Evolutionary conservation across 768 basidiomycete genomes (phyloP), one percentile per base, ranked within the genome.

Genomic region (Mycena rosella): DNA sequence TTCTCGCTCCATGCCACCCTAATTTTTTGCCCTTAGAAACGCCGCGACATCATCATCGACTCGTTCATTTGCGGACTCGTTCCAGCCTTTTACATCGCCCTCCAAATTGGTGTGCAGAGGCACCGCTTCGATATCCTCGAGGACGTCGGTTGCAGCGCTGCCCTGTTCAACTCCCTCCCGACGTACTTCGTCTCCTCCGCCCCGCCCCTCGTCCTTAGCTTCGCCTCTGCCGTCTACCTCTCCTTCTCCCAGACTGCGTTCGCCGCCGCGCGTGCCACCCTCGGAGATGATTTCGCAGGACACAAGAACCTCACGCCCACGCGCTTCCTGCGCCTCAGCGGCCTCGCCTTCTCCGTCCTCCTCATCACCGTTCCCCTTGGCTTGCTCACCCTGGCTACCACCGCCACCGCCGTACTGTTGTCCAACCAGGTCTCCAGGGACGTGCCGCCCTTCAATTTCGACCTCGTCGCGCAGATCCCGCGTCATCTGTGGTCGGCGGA

Each of bases 251-350:
- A 85, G 40, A 75, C 74, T 22, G 80, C 78, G 56, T 89, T 91
- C 74, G 74, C 86, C 38, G 72, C 68, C 5, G 81, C 85, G 0
- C 84, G 89, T 0, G 64, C 85, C 3, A 79, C 84, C 26, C 89
- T 92, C 74, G 75, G 77, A 22, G 79, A 88, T 24, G 75, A 88
- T 2, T 70, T 76, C 36, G 68, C 74, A 68, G 45, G 77, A 22
- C 78, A 78, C 59, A 77, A 76, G 3, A 74, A 74, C 26, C 70
- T 82, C 22, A 79, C 59, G 45, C 74, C 63, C 6, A 40, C 27
- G 20, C 62, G 62, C 15, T 93, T 91, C 71, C 68, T 92, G n/a
- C 87, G 91, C 1, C 84, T 94, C 24, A 83, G 90, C 55, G 79
- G 81, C 7, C 79, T 93, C 69, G 82, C 87, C 2, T 58, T 83